A percentile compares a stretch with the other conserved stretches of the same genome.
Conservation (phyloP, 441 rosid genomes). For the Rhodomyrtus psidioides region DNA sequence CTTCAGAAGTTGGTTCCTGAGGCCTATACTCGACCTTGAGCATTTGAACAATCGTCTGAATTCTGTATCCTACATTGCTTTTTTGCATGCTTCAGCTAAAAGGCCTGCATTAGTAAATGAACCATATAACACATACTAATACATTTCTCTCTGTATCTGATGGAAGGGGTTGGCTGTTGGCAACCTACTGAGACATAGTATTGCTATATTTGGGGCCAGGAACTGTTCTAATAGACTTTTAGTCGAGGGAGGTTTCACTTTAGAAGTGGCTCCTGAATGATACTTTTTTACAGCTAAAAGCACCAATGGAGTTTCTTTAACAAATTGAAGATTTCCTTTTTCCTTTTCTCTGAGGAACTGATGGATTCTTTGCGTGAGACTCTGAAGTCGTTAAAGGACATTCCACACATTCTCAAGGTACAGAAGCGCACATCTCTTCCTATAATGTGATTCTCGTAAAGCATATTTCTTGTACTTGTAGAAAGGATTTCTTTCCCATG, state of each 20-base stretch:
- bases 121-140: not conserved
- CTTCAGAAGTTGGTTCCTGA: slow-evolving; percentile 90
- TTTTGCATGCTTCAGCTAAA: not conserved
- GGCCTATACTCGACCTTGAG: slow-evolving; percentile 86
- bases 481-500: not conserved
- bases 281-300: slow-evolving; percentile 1
- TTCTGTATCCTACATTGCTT: slow-evolving; percentile 66
- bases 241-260: not conserved
- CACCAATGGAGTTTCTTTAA: slow-evolving; percentile 28
- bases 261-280: not conserved
- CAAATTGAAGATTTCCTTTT: slow-evolving; percentile 70
- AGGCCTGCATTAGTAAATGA: not conserved
- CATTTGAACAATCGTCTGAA: slow-evolving; percentile 70
- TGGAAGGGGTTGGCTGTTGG: not conserved
- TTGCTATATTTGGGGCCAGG: not conserved
- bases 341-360: slow-evolving; percentile 69
- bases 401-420: slow-evolving; percentile 76
- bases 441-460: not conserved
- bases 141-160: not conserved
- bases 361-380: slow-evolving; percentile 76
- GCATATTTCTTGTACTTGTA: not conserved
- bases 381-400: slow-evolving; percentile 85
- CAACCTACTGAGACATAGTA: not conserved
- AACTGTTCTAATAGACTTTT: not conserved
- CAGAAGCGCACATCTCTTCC: slow-evolving; percentile 2